phyloP scores from a whole-genome alignment of 2,329 filamentous ascomycete genomes.

The Cytospora mali region DNA sequence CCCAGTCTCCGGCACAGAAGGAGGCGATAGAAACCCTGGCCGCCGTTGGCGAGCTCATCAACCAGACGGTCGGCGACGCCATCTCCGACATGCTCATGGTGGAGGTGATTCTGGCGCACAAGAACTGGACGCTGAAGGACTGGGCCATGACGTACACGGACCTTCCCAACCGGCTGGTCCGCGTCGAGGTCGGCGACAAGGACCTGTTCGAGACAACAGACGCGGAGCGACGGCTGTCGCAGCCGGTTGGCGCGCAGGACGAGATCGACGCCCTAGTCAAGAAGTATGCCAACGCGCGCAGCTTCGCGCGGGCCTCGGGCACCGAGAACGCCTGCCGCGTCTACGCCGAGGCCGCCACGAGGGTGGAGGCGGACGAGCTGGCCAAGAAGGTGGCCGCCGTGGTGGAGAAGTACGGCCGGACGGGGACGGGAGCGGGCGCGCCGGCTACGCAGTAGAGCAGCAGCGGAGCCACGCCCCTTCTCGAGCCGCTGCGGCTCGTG shows the following conservation, averaged over 20 bases:
- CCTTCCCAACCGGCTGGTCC: conserved; percentile 91
- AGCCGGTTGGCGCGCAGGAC: conserved; percentile 76
- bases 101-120: conserved; percentile 94
- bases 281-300: conserved; percentile 87
- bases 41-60: conserved; percentile 88
- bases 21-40: conserved; percentile 83
- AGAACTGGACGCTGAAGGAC: conserved; percentile 84
- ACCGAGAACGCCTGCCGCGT: conserved; percentile 96
- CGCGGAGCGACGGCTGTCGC: conserved; percentile 84
- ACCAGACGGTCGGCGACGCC: conserved; percentile 96
- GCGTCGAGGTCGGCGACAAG: conserved; percentile 86
- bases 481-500: conserved; percentile 6
- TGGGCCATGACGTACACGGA: conserved; percentile 94
- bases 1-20: conserved; percentile 89
- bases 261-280: conserved; percentile 86
- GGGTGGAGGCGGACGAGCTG: conserved; percentile 87
- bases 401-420: conserved; percentile 63
- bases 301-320: conserved; percentile 89
- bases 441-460: conserved; percentile 26
- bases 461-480: conserved; percentile 12
- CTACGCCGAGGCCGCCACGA: conserved; percentile 90
- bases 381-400: conserved; percentile 80
- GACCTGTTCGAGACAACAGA: conserved; percentile 89
- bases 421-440: conserved; percentile 34
- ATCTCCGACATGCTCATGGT: conserved; percentile 95